phyloP scores from a whole-genome alignment of 495 filamentous ascomycete species.

The Penicillium soppii region DNA sequence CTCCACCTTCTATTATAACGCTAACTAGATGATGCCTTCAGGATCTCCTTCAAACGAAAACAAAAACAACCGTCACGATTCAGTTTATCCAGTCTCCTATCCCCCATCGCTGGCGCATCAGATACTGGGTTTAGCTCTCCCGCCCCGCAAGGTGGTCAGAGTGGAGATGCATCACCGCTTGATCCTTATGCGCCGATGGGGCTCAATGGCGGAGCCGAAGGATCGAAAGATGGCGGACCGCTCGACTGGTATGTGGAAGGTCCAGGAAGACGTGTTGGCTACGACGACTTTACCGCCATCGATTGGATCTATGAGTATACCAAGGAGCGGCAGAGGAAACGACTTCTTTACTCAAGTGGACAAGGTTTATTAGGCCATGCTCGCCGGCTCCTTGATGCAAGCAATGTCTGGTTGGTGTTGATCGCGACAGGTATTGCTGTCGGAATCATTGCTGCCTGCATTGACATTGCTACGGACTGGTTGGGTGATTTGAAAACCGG shows the following conservation, averaged over 20 bases:
- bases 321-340: slow-evolving; percentile 86
- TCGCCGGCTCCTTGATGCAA: slow-evolving; percentile 71
- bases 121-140: slow-evolving; percentile 21
- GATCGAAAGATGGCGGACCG: slow-evolving; percentile 63
- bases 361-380: slow-evolving; percentile 72
- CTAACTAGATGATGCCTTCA: slow-evolving; percentile 28
- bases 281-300: slow-evolving; percentile 96
- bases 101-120: slow-evolving; percentile 32
- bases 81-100: slow-evolving; percentile 57
- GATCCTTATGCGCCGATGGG: slow-evolving; percentile 25
- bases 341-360: slow-evolving; percentile 67
- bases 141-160: slow-evolving; percentile 26
- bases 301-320: slow-evolving; percentile 99
- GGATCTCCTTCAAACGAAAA: slow-evolving; percentile 83
- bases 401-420: slow-evolving; percentile 88
- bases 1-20: background rate
- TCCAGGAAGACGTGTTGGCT: slow-evolving; percentile 86
- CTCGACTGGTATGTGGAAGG: slow-evolving; percentile 91
- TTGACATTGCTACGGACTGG: slow-evolving; percentile 94
- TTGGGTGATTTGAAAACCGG: slow-evolving; percentile 92
- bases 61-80: slow-evolving; percentile 61
- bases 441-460: slow-evolving; percentile 79
- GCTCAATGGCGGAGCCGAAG: slow-evolving; percentile 37
- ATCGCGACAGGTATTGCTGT: slow-evolving; percentile 76
- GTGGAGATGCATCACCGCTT: slow-evolving; percentile 25